A percentile compares a stretch with the other conserved stretches of the same genome.
Conservation (phyloP, 176 grass and related monocot genomes). For the Bothriochloa decipiens region DNA sequence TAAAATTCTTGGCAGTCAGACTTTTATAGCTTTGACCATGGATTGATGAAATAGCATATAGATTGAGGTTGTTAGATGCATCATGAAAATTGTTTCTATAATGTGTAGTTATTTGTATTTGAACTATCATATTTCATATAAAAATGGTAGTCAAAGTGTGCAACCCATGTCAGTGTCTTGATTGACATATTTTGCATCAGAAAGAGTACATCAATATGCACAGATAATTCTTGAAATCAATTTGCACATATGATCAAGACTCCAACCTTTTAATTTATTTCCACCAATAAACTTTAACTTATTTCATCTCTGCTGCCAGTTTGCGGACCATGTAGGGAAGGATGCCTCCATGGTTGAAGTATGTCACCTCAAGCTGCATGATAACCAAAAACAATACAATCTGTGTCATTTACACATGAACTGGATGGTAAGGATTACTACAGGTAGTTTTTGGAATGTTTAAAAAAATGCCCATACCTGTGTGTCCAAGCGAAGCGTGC, state of each 20-base stretch:
- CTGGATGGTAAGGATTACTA: neutral
- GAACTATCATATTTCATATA: neutral
- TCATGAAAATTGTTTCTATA: neutral
- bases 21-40: neutral
- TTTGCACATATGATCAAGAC: neutral
- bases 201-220: neutral
- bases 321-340: constrained; percentile 86
- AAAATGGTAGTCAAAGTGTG: neutral
- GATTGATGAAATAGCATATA: neutral
- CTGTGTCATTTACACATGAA: neutral
- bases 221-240: neutral
- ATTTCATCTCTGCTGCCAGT: constrained; percentile 52
- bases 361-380: constrained; percentile 75
- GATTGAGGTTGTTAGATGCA: neutral
- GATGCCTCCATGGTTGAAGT: constrained; percentile 92
- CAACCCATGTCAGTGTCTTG: neutral
- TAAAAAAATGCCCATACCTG: constrained; percentile 47
- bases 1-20: neutral
- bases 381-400: neutral
- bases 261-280: constrained; percentile 22
- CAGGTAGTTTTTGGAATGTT: neutral
- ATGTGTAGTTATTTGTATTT: neutral
- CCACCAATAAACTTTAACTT: constrained; percentile 20
- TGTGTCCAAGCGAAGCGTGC: constrained; percentile 75
- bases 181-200: neutral